Evolutionary conservation across 148 eudicot genomes (phyloP).

Genomic region (Hydrangea macrophylla): DNA sequence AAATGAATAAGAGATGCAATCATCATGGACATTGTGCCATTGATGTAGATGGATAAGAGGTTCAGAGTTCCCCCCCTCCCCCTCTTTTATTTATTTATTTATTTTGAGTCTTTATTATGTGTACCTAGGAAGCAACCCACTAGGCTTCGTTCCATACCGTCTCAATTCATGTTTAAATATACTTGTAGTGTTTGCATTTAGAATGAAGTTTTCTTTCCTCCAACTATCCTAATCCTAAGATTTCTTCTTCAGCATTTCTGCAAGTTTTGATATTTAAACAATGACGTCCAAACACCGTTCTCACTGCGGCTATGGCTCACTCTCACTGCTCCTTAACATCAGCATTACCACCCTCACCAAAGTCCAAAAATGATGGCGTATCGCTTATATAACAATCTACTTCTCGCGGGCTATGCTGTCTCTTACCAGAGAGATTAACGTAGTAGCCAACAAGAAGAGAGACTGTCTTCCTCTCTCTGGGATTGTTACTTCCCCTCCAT

Average conservation of each 20-base stretch:
- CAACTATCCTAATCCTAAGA: no score
- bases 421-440: conserved; percentile 15
- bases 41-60: no score
- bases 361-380: conserved; percentile 39
- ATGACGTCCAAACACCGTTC: conserved; percentile 20
- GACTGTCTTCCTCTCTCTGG: background rate
- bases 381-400: conserved; percentile 28
- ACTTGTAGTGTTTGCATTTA: background rate
- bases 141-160: no score
- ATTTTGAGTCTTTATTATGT: no score
- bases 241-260: conserved; percentile 5
- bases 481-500: conserved; percentile 8
- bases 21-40: no score
- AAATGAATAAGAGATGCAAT: no score
- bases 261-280: background rate
- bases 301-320: background rate
- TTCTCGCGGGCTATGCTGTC: conserved; percentile 33
- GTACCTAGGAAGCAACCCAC: no score
- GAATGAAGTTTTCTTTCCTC: background rate
- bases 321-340: conserved; percentile 14
- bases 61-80: no score
- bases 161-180: no score
- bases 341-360: conserved; percentile 16
- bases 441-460: conserved; percentile 3
- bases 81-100: no score